Evolutionary conservation across 1,284 basidiomycete species (phyloP), one percentile per base, ranked within the genome.

Genomic region (Sutorius eximius): DNA sequence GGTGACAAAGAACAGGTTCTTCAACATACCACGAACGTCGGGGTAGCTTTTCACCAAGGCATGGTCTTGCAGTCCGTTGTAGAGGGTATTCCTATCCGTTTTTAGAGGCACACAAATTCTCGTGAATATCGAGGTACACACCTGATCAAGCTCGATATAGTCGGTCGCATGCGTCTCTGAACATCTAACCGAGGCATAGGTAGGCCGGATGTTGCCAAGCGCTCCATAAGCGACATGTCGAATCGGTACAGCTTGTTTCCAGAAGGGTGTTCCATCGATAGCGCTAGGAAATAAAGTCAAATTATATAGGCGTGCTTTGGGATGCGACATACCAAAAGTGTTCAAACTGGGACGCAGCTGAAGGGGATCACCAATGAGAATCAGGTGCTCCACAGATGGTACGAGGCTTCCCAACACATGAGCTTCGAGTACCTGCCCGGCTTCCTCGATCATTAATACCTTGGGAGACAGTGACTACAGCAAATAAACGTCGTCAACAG

Each of bases 371-470:
- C 87, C 87, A 29, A 89, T 86, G 37, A 82, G 72, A 49, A 89
- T 85, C 20, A 88, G 71, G 43, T 87, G 85, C 53, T 85, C 74
- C 0, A 85, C 74, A 2, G 81, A 83, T 0, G 80, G 81, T 3
- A 86, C 83, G 2, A 89, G 74, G 45, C 75, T 79, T 1, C 79
- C 81, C 0, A 89, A 65, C 12, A 88, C 74, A 60, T 91, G 88
- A 3, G 87, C 82, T 69, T 91, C 89, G 13, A 90, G 75, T 0
- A 91, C 86, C 71, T 91, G 88, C 0, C 89, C 89, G 0, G 88
- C 88, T 65, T 91, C 89, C 66, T 87, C 84, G 2, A 87, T 79
- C 33, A 87, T 69, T 54, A 87, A 62, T 8, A 86, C 78, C 40
- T 76, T 77, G 0, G 84, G 83, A 9, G 69, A 67, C 9, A 85